Conservation (phyloP, 2,329 filamentous ascomycete genomes). For the Calonectria pauciramosa region DNA sequence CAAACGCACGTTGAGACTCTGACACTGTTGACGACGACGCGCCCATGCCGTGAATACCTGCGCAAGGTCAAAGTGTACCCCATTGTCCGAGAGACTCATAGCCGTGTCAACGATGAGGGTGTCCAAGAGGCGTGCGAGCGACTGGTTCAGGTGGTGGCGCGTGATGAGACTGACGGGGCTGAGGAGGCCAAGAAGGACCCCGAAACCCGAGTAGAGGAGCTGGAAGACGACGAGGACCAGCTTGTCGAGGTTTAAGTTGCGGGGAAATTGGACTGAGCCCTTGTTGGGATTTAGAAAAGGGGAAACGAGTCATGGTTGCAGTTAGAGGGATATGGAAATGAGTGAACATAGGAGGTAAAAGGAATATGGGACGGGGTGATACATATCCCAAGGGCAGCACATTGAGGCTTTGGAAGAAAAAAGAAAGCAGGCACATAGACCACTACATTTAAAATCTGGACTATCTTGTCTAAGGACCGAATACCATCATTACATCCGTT, state of each 20-base stretch:
- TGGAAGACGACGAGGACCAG: slow-evolving; percentile 65
- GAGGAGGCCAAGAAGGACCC: slow-evolving; percentile 58
- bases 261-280: too few species aligned
- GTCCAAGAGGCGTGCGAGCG: slow-evolving; percentile 90
- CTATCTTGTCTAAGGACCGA: background rate
- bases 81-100: slow-evolving; percentile 87
- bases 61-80: slow-evolving; percentile 87
- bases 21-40: slow-evolving; percentile 84
- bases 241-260: slow-evolving; percentile 65
- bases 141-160: slow-evolving; percentile 88
- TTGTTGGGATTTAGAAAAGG: background rate
- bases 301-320: background rate
- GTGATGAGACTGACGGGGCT: slow-evolving; percentile 73
- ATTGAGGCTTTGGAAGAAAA: slow-evolving; percentile 3
- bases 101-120: slow-evolving; percentile 81
- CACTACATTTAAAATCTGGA: background rate
- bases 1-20: slow-evolving; percentile 92
- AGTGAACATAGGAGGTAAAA: background rate
- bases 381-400: background rate
- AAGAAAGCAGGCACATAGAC: slow-evolving; percentile 6
- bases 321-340: background rate
- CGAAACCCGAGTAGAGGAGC: slow-evolving; percentile 57
- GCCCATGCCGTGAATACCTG: slow-evolving; percentile 80
- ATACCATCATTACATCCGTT: slow-evolving; percentile 24
- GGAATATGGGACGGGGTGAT: background rate